Evolutionary conservation across 352 stramenopile genomes (phyloP).

Genomic region (Phytopythium cucurbitacearum): DNA sequence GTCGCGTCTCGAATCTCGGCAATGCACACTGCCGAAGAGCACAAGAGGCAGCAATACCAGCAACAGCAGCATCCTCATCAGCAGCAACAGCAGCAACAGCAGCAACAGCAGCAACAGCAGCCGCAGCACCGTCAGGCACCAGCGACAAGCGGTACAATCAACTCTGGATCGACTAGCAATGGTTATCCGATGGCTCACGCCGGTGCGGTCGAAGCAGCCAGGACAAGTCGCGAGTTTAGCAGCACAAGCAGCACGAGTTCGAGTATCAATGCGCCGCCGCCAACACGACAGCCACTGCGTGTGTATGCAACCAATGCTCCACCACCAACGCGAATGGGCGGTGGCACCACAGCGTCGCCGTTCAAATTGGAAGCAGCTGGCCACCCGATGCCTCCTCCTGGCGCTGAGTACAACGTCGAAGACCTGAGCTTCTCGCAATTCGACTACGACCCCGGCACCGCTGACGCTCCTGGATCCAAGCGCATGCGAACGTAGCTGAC

Average conservation of each 20-base stretch:
- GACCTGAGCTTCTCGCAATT: constrained; percentile 84
- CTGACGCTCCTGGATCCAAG: constrained; percentile 22
- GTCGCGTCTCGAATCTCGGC: constrained; percentile 22
- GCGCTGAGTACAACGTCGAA: constrained; percentile 65
- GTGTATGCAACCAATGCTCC: constrained; percentile 27
- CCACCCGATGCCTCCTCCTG: background rate
- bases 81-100: constrained; percentile 13
- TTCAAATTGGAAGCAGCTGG: constrained; percentile 3
- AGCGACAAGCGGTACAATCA: constrained; percentile 4
- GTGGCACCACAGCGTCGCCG: constrained; percentile 16
- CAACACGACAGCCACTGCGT: constrained; percentile 9
- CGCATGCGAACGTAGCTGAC: constrained; percentile 32
- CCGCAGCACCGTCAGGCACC: constrained; percentile 7
- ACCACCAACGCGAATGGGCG: constrained; percentile 40
- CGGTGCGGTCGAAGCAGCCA: too few species aligned
- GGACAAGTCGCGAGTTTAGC: background rate
- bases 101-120: constrained; percentile 8
- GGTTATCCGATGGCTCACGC: too few species aligned
- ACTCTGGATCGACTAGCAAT: too few species aligned
- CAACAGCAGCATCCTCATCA: constrained; percentile 7
- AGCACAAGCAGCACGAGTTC: constrained; percentile 4
- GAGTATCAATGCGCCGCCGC: constrained; percentile 3
- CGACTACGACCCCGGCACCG: constrained; percentile 58
- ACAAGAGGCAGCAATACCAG: constrained; percentile 10
- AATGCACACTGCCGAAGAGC: constrained; percentile 25